Percentiles rank a stretch among this genome's conserved stretches.
Conservation (phyloP, 1,139 yeast species). For the Lodderomyces jiufengensis region DNA sequence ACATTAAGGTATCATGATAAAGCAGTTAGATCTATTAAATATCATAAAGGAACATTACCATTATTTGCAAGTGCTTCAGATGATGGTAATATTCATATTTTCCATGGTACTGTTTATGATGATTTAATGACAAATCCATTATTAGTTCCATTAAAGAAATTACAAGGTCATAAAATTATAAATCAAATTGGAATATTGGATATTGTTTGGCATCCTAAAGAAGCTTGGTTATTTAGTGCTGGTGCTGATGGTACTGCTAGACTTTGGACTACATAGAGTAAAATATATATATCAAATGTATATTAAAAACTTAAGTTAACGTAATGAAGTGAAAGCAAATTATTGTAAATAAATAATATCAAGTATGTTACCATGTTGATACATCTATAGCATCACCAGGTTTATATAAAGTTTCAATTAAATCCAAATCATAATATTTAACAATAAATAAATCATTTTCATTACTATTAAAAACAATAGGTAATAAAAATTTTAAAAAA, state of each 20-base stretch:
- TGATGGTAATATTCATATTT: conserved; percentile 88
- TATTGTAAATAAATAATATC: not conserved
- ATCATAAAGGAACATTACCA: conserved; percentile 84
- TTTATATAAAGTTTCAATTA: conserved; percentile 17
- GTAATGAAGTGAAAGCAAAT: too few relatives aligned
- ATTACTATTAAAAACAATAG: conserved; percentile 20
- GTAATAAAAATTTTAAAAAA: conserved; percentile 11
- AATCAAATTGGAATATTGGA: conserved; percentile 87
- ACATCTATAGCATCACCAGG: conserved; percentile 12
- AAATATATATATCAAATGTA: not conserved
- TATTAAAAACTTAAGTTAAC: not conserved
- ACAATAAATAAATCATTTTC: conserved; percentile 23
- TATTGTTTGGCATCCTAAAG: conserved; percentile 94
- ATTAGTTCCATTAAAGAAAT: conserved; percentile 91
- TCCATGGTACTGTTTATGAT: conserved; percentile 96
- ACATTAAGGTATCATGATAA: conserved; percentile 91
- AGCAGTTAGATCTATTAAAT: conserved; percentile 85
- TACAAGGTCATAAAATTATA: conserved; percentile 84
- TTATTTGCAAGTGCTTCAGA: conserved; percentile 95
- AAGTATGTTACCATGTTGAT: conserved; percentile 3
- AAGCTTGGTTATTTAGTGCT: conserved; percentile 97
- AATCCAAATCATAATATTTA: conserved; percentile 17
- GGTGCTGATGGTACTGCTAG: conserved; percentile 98
- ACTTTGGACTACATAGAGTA: conserved; percentile 78
- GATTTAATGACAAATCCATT: conserved; percentile 94